A percentile compares a stretch with the other conserved stretches of the same genome.
phyloP scores from a whole-genome alignment of 208 protist genomes.

The Vickermania ingenoplastis region DNA sequence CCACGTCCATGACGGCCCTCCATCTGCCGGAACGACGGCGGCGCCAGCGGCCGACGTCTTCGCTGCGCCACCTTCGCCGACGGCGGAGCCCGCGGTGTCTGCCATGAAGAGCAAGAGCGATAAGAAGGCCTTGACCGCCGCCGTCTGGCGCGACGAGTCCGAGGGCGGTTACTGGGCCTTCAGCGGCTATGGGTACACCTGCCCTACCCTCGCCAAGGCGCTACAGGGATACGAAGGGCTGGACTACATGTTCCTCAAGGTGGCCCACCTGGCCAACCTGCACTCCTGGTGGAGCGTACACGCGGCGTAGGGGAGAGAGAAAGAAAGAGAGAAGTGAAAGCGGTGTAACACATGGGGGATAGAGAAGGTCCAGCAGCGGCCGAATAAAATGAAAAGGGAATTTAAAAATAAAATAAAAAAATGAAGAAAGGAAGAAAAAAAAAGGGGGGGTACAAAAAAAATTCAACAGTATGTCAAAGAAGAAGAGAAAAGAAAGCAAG shows the following conservation, averaged over 20 bases:
- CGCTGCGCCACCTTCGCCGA: neutral
- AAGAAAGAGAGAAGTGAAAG: too few species aligned
- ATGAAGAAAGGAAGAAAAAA: too few species aligned
- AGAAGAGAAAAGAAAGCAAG: too few species aligned
- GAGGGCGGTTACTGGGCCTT: neutral
- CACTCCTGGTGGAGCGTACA: neutral
- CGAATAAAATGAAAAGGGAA: too few species aligned
- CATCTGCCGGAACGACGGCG: neutral
- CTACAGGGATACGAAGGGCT: neutral
- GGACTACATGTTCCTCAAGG: neutral
- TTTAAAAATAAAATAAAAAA: too few species aligned
- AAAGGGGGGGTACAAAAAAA: too few species aligned
- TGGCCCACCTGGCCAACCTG: neutral
- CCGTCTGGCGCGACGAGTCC: neutral
- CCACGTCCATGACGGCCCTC: neutral
- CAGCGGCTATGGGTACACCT: neutral
- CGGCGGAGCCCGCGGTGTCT: neutral
- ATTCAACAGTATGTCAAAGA: too few species aligned
- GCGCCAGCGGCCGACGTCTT: neutral
- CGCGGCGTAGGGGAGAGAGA: too few species aligned
- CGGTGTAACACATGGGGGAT: too few species aligned
- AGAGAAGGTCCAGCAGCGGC: too few species aligned
- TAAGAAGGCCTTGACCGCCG: neutral
- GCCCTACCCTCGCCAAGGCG: neutral
- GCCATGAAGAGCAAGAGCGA: neutral